phyloP scores from a whole-genome alignment of 306 rosid genomes.

The Cucurbita argyrosperma region DNA sequence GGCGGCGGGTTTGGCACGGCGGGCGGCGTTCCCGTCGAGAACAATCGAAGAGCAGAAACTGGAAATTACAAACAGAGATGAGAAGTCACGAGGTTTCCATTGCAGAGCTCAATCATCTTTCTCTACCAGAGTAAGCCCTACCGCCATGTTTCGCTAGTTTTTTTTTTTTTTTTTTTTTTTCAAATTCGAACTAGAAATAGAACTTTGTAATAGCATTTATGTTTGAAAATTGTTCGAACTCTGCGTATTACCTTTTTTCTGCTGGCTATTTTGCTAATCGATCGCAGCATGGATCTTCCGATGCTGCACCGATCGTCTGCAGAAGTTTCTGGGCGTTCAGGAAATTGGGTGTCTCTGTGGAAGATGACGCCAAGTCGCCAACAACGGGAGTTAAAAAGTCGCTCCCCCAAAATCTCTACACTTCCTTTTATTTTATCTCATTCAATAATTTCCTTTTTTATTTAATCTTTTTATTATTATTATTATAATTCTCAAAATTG shows the following conservation, averaged over 20 bases:
- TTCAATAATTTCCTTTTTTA: no score
- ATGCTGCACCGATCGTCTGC: no score
- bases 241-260: background rate
- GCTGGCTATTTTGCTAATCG: background rate
- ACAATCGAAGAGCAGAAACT: slow-evolving; percentile 1
- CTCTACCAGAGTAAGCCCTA: slow-evolving; percentile 39
- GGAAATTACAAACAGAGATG: slow-evolving; percentile 21
- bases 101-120: slow-evolving; percentile 49
- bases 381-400: no score
- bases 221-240: background rate
- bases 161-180: background rate
- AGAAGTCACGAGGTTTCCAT: slow-evolving; percentile 54
- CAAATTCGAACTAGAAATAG: background rate
- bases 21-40: background rate
- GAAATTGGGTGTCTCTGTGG: no score
- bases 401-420: no score
- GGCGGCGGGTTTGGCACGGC: background rate
- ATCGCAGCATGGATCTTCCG: no score
- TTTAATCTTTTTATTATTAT: no score
- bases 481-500: no score
- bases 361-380: no score
- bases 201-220: no score
- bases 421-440: no score
- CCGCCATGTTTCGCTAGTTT: background rate
- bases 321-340: no score